Evolutionary conservation across 805 yeast species (phyloP), one percentile per base, ranked within the genome.

Genomic region (Yarrowia sp.): DNA sequence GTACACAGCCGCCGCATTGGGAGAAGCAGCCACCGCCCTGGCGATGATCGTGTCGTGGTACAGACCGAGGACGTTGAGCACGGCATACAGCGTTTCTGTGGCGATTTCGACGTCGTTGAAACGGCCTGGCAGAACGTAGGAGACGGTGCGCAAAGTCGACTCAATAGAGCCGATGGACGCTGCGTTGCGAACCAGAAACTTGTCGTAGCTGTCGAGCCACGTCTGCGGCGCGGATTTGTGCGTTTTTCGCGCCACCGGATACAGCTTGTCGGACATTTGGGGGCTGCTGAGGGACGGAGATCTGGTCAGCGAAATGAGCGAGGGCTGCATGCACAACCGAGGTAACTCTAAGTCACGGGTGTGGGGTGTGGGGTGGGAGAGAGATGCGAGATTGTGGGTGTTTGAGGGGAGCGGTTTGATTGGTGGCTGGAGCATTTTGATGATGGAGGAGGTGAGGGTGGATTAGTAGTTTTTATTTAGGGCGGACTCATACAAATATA

Each of bases 61-160:
- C 26, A 77, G 49, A 14, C 79, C 79, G 41, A 80, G 68, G 8
- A 80, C 72, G 67, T 78, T 76, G n/a, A 79, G 72, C 5, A 71
- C 55, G 8, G 81, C 73, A 40, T 73, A 77, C 9, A 75, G 56
- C 10, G 76, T 74, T 71, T 80, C 83, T 5, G 81, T 70, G 8
- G 76, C 76, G 22, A 80, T 70, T 71, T 80, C 83, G 41, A 77
- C 78, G 26, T 79, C 77, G 48, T 80, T 75, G 70, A 76, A 76
- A 66, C 79, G 78, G 7, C 82, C 81, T 1, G 83, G 82, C 12
- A 78, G 70, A 43, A 81, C 70, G 67, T 77, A 76, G 11, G 77
- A 74, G 41, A 81, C 71, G 42, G 79, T 73, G 43, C 77, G 73
- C 15, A 80, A 69, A 8, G 77, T 75, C 16, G 77, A 74, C 70